A percentile compares a stretch with the other conserved stretches of the same genome.
Evolutionary conservation across 805 yeast genomes (phyloP).

Genomic region (Monosporozyma yasuniensis): DNA sequence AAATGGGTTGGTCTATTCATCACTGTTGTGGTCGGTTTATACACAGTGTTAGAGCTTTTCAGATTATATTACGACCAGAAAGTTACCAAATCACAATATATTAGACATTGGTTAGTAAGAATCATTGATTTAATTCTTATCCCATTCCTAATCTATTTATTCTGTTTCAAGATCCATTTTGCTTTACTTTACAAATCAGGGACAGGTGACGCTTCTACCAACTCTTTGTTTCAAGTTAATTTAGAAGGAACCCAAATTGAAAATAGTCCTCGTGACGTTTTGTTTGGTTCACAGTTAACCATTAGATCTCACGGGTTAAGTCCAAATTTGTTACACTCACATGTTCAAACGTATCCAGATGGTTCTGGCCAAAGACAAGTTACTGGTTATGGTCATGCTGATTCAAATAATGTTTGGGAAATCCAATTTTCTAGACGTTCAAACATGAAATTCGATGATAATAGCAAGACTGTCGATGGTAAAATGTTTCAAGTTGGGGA

Average conservation of each 20-base stretch:
- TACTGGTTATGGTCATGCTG: constrained; percentile 72
- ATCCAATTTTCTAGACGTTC: constrained; percentile 42
- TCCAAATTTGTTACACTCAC: constrained; percentile 71
- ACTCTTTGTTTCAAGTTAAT: constrained; percentile 84
- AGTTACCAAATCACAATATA: constrained; percentile 31
- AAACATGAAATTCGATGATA: constrained; percentile 28
- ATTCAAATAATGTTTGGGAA: constrained; percentile 60
- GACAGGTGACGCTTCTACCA: constrained; percentile 86
- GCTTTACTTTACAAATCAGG: constrained; percentile 68
- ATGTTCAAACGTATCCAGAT: constrained; percentile 59
- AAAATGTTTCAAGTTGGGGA: constrained; percentile 34
- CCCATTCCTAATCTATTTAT: constrained; percentile 61
- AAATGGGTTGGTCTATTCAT: constrained; percentile 80
- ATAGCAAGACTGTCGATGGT: constrained; percentile 12
- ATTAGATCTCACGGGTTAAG: constrained; percentile 60
- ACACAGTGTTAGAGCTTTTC: constrained; percentile 45
- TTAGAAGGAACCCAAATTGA: constrained; percentile 57
- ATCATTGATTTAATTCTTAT: constrained; percentile 55
- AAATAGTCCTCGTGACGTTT: constrained; percentile 60
- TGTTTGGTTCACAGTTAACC: constrained; percentile 42
- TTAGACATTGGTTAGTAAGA: constrained; percentile 66
- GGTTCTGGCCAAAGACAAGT: constrained; percentile 74
- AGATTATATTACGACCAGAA: constrained; percentile 33
- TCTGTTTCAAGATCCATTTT: constrained; percentile 77
- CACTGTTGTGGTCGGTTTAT: constrained; percentile 51